A percentile compares a stretch with the other conserved stretches of the same genome.
These are phyloP conservation scores for Rhodotorula sp. DNA, from an alignment of 1,284 basidiomycete genomes.

Conservation along the genomic window DNA sequence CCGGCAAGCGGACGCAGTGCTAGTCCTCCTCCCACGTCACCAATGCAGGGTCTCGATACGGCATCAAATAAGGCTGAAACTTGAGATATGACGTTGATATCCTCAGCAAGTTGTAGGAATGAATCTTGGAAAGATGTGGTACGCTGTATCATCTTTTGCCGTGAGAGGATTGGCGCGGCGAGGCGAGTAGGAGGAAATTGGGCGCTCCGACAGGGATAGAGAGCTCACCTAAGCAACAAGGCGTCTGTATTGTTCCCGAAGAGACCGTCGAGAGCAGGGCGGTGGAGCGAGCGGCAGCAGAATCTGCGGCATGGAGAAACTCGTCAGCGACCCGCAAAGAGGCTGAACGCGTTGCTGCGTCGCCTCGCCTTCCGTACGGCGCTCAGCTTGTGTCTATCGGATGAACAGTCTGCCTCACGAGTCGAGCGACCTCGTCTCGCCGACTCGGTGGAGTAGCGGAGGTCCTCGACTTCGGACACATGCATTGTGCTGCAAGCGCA, in stretches of 20 bases:
- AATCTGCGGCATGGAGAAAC: background rate
- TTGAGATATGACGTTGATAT: constrained; percentile 3
- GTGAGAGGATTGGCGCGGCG: background rate
- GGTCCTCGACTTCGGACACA: constrained; percentile 20
- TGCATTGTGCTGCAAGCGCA: constrained; percentile 7
- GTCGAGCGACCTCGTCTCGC: background rate
- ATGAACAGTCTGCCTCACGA: constrained; percentile 1
- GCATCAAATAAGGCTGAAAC: constrained; percentile 35
- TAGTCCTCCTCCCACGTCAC: background rate
- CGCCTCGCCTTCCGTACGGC: background rate
- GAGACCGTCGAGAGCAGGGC: too few species aligned
- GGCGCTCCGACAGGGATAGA: too few species aligned
- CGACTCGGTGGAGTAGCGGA: background rate
- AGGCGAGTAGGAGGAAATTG: too few species aligned
- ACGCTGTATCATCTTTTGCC: constrained; percentile 3
- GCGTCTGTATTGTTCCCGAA: too few species aligned
- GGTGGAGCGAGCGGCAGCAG: too few species aligned
- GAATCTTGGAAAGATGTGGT: constrained; percentile 10
- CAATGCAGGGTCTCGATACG: background rate
- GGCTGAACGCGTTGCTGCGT: background rate
- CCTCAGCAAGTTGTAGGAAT: constrained; percentile 18
- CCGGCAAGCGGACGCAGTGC: background rate
- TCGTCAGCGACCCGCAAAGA: background rate
- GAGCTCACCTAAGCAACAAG: too few species aligned
- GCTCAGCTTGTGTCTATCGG: constrained; percentile 1